Evolutionary conservation across 179 eudicot genomes (phyloP).

Genomic region (Silene coronaria): DNA sequence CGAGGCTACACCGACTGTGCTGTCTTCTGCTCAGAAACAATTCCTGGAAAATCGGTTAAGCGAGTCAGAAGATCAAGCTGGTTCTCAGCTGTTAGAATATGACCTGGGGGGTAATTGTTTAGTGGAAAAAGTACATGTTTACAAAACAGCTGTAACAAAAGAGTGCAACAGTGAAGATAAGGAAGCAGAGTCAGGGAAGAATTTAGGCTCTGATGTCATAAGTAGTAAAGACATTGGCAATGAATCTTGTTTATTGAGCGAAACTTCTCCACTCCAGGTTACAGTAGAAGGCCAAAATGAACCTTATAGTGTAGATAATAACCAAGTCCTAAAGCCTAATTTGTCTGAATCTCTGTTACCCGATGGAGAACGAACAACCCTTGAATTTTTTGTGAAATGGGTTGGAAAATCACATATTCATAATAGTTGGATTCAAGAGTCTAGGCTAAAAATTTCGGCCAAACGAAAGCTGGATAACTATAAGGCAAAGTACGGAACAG

Average conservation of each 20-base stretch:
- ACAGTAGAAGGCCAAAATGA: slow-evolving; percentile 30
- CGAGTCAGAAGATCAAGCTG: slow-evolving; percentile 31
- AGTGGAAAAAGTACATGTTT: slow-evolving; percentile 38
- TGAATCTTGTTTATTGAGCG: slow-evolving; percentile 23
- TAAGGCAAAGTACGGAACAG: slow-evolving; percentile 78
- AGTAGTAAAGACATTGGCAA: slow-evolving; percentile 22
- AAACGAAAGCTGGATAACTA: slow-evolving; percentile 91
- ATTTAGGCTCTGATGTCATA: slow-evolving; percentile 23
- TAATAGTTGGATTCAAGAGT: slow-evolving; percentile 80
- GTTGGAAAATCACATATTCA: slow-evolving; percentile 87
- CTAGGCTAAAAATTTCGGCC: slow-evolving; percentile 70
- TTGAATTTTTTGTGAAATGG: slow-evolving; percentile 92
- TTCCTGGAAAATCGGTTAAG: slow-evolving; percentile 28
- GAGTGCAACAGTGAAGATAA: slow-evolving; percentile 37
- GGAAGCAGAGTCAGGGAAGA: slow-evolving; percentile 28
- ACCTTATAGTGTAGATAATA: slow-evolving; percentile 26
- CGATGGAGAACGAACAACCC: slow-evolving; percentile 29
- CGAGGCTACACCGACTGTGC: slow-evolving; percentile 25
- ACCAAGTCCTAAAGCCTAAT: slow-evolving; percentile 21
- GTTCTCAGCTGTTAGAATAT: slow-evolving; percentile 30
- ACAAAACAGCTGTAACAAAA: slow-evolving; percentile 35
- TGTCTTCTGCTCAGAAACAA: slow-evolving; percentile 27
- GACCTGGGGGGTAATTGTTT: slow-evolving; percentile 21
- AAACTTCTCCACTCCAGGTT: slow-evolving; percentile 22
- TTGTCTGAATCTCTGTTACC: slow-evolving; percentile 26